Evolutionary conservation across 1,284 basidiomycete species (phyloP).

Genomic region (Sutorius eximius): DNA sequence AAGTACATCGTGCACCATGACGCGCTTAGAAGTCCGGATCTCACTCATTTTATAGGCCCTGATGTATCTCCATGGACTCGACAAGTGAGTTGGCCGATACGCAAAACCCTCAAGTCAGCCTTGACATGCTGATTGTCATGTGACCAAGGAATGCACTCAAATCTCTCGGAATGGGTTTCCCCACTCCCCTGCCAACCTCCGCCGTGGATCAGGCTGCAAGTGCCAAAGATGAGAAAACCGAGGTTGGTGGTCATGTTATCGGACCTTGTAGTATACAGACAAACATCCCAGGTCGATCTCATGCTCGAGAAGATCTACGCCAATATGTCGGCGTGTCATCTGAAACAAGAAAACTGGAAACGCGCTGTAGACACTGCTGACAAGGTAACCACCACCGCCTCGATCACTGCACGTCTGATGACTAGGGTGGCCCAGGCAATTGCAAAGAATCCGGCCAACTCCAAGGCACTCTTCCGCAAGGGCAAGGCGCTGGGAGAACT

Average conservation of each 20-base stretch:
- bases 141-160: conserved; percentile 49
- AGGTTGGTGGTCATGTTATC: conserved; percentile 37
- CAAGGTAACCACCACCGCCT: conserved; percentile 45
- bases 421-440: conserved; percentile 50
- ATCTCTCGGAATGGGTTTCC: conserved; percentile 42
- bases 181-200: conserved; percentile 26
- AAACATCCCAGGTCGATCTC: conserved; percentile 55
- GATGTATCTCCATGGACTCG: conserved; percentile 67
- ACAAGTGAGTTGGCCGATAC: conserved; percentile 50
- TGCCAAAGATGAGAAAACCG: conserved; percentile 50
- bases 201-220: conserved; percentile 38
- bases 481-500: conserved; percentile 74
- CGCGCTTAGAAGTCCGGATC: not conserved
- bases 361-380: conserved; percentile 74
- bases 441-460: conserved; percentile 68
- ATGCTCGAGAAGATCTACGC: conserved; percentile 77
- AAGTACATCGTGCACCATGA: conserved; percentile 40
- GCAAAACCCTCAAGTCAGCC: not conserved
- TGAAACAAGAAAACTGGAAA: conserved; percentile 75
- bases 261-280: not conserved
- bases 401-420: not conserved
- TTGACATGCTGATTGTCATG: not conserved
- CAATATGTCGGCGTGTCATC: conserved; percentile 78
- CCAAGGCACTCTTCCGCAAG: conserved; percentile 76
- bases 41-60: conserved; percentile 47